Evolutionary conservation across 768 basidiomycete species (phyloP).

Genomic region (Clathrus columnatus): DNA sequence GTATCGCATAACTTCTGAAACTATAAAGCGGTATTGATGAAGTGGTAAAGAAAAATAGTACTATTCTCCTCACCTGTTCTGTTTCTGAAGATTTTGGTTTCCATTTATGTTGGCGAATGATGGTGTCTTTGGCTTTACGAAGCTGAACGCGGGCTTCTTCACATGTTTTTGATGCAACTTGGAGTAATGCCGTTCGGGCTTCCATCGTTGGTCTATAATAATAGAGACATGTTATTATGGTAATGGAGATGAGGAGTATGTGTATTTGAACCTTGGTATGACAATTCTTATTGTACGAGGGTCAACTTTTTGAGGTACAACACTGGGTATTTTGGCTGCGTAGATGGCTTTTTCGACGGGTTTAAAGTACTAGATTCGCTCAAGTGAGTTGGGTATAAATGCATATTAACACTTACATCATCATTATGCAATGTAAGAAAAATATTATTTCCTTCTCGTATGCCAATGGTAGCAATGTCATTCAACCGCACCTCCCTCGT

Average conservation of each 20-base stretch:
- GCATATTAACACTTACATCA: slow-evolving; percentile 53
- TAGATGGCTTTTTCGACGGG: slow-evolving; percentile 67
- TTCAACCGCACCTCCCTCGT: slow-evolving; percentile 38
- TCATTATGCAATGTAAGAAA: slow-evolving; percentile 74
- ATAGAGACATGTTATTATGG: background rate
- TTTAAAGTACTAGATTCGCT: slow-evolving; percentile 57
- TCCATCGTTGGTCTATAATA: slow-evolving; percentile 65
- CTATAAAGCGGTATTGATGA: slow-evolving; percentile 27
- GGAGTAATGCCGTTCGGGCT: slow-evolving; percentile 47
- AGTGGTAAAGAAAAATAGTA: background rate
- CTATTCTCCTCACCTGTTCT: slow-evolving; percentile 46
- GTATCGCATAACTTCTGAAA: slow-evolving; percentile 67
- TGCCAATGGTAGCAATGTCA: slow-evolving; percentile 72
- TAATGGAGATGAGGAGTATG: slow-evolving; percentile 21
- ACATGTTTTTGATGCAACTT: slow-evolving; percentile 50
- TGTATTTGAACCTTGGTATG: slow-evolving; percentile 80
- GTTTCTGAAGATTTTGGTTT: slow-evolving; percentile 59
- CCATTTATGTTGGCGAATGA: slow-evolving; percentile 61
- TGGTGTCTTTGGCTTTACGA: slow-evolving; percentile 58
- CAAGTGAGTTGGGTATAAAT: slow-evolving; percentile 22
- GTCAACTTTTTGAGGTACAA: slow-evolving; percentile 66
- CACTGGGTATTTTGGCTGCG: slow-evolving; percentile 61
- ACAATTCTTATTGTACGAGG: slow-evolving; percentile 67
- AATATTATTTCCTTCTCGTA: slow-evolving; percentile 66
- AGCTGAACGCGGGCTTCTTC: slow-evolving; percentile 72